Evolutionary conservation across 2,329 filamentous ascomycete genomes (phyloP).

Genomic region (Keithomyces neogunnii): DNA sequence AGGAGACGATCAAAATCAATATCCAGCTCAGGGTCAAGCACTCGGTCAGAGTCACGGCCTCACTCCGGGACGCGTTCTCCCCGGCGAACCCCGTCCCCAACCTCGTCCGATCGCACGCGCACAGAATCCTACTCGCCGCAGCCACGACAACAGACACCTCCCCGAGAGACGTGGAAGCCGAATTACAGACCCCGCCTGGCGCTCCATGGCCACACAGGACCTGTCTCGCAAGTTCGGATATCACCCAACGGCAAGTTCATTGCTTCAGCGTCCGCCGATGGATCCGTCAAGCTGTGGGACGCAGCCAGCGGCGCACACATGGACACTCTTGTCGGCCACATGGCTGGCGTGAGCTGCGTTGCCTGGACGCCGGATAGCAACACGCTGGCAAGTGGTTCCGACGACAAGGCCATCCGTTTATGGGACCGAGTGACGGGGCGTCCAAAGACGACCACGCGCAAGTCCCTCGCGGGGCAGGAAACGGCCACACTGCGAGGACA

Average conservation of each 20-base stretch:
- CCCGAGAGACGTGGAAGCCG: conserved; percentile 45
- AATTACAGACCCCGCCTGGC: conserved; percentile 63
- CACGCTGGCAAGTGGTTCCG: conserved; percentile 81
- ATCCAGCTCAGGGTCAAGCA: conserved; percentile 27
- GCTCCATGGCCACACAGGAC: conserved; percentile 68
- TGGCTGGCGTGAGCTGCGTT: conserved; percentile 85
- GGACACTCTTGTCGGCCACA: conserved; percentile 85
- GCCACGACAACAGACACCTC: conserved; percentile 23
- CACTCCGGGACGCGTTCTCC: conserved; percentile 23
- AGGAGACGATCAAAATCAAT: conserved; percentile 21
- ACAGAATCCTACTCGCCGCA: conserved; percentile 9
- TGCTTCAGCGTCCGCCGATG: conserved; percentile 83
- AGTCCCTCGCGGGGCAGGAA: conserved; percentile 27
- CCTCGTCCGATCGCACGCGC: conserved; percentile 22
- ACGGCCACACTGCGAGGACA: conserved; percentile 66
- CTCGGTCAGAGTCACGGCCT: conserved; percentile 27
- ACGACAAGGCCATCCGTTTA: conserved; percentile 91
- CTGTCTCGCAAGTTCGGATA: conserved; percentile 79
- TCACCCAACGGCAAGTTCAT: conserved; percentile 87
- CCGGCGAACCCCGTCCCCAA: conserved; percentile 19
- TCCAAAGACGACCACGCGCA: conserved; percentile 39
- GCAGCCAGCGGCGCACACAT: conserved; percentile 67
- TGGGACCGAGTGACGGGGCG: conserved; percentile 68
- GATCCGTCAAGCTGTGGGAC: conserved; percentile 87
- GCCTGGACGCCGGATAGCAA: conserved; percentile 90